Percentiles rank a stretch among this genome's conserved stretches.
phyloP scores from a whole-genome alignment of 805 yeast species.

The Citeromyces nyonsensis region DNA sequence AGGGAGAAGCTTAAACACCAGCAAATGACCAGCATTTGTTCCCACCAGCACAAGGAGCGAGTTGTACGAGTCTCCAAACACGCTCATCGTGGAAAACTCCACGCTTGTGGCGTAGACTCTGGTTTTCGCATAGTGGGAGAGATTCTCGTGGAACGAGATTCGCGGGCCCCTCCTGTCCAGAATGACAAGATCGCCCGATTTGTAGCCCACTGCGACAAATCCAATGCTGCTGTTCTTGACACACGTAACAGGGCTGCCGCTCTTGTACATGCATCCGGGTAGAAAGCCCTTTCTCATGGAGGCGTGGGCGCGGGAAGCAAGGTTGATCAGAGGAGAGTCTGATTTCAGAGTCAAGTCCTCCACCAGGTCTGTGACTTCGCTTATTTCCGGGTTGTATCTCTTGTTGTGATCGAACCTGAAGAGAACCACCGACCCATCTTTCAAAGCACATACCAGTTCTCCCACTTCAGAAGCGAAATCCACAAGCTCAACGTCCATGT shows the following conservation, averaged over 20 bases:
- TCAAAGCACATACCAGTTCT: slow-evolving; percentile 57
- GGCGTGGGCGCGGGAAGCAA: slow-evolving; percentile 36
- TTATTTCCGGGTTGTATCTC: slow-evolving; percentile 19
- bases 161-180: slow-evolving; percentile 64
- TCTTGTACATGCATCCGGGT: slow-evolving; percentile 32
- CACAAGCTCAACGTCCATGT: slow-evolving; percentile 33
- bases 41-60: slow-evolving; percentile 68
- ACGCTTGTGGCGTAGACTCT: slow-evolving; percentile 28
- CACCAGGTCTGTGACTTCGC: slow-evolving; percentile 8
- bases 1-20: slow-evolving; percentile 53
- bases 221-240: slow-evolving; percentile 63
- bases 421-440: slow-evolving; percentile 58
- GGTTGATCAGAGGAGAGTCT: slow-evolving; percentile 22
- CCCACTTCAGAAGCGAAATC: slow-evolving; percentile 70
- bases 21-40: slow-evolving; percentile 56
- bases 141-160: slow-evolving; percentile 22
- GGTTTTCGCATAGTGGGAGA: slow-evolving; percentile 13
- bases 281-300: slow-evolving; percentile 42
- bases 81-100: slow-evolving; percentile 61
- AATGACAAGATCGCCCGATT: slow-evolving; percentile 57
- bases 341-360: slow-evolving; percentile 15
- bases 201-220: slow-evolving; percentile 69
- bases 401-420: slow-evolving; percentile 53
- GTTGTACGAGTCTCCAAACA: slow-evolving; percentile 52
- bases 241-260: slow-evolving; percentile 36